Conservation (phyloP, 768 basidiomycete species). For the Coprinopsis sp. region DNA sequence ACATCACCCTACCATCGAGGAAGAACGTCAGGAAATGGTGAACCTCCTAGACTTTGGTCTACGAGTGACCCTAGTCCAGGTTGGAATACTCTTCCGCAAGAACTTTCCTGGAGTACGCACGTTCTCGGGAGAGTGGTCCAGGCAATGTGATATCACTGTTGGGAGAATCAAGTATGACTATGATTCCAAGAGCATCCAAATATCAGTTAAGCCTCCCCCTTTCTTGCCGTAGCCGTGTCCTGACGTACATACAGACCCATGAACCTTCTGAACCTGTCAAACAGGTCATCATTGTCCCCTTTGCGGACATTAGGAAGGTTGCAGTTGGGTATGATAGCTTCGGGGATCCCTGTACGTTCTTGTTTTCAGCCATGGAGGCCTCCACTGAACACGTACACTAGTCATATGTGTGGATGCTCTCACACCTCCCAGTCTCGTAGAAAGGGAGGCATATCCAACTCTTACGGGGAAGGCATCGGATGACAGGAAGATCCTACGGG, state of each 20-base stretch:
- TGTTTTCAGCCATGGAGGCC: neutral
- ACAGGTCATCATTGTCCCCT: constrained; percentile 49
- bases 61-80: constrained; percentile 58
- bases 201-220: constrained; percentile 40
- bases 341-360: constrained; percentile 54
- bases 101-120: constrained; percentile 30
- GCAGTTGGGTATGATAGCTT: constrained; percentile 49
- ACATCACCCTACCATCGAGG: constrained; percentile 49
- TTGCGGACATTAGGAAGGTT: constrained; percentile 54
- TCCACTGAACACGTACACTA: constrained; percentile 18
- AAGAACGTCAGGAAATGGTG: constrained; percentile 41
- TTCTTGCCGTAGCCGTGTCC: neutral
- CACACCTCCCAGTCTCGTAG: constrained; percentile 60
- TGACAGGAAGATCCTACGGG: constrained; percentile 43
- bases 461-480: constrained; percentile 36
- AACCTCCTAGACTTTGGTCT: constrained; percentile 40
- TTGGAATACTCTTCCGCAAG: constrained; percentile 51
- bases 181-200: constrained; percentile 58
- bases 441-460: constrained; percentile 51
- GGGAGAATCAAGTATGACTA: constrained; percentile 62
- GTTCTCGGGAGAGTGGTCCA: constrained; percentile 70
- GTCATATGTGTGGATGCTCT: constrained; percentile 66
- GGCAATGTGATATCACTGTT: constrained; percentile 36
- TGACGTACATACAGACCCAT: constrained; percentile 29
- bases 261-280: constrained; percentile 43